Base-by-base conservation (phyloP, 2,329 filamentous ascomycete species). In the Alternaria angustiovoidea region DNA sequence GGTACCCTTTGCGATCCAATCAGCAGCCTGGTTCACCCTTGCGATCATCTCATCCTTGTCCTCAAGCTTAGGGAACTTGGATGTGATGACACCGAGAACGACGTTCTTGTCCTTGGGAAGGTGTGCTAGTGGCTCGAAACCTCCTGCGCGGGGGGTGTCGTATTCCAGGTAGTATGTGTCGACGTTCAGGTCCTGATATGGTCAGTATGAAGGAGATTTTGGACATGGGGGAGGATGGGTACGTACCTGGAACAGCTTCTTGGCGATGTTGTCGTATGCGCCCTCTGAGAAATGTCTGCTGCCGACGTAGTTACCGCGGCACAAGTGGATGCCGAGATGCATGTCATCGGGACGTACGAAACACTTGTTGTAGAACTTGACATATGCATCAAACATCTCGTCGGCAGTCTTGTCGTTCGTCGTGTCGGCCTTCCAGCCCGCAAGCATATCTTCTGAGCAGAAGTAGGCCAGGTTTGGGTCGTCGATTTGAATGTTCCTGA, bases 291-390 rank as follows among this genome's bases (percentile, higher is more conserved):
- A 83, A 57, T 83, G 81, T 42, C 78, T 75, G 59, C 77, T 80
- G 55, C 80, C 80, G 30, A 83, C 75, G 58, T 82, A 83, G 68
- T 83, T 83, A 12, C 81, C 81, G 54, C 81, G 73, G 83, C 91
- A 93, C 52, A 93, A 82, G 74, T 94, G 91, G 16, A 94, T 88
- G 46, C 91, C 91, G 3, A 91, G 85, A 77, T 93, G 90, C 83
- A 93, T 86, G 73, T 93, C 90, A 2, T 82, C 75, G 0, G 90
- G 89, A 0, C 87, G 80, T 69, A 76, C 81, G 72, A 92, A 83
- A 70, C 84, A 87, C 76, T 91, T 88, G 75, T 93, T 93, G 83
- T 93, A 93, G 66, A 92, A 86, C 62, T 85, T 83, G 75, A 94
- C 90, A 79, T 94, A 94, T 28, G 89, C 86, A 68, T 92, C 89